Conservation (phyloP, 306 rosid genomes). For the Trifolium dubium region DNA sequence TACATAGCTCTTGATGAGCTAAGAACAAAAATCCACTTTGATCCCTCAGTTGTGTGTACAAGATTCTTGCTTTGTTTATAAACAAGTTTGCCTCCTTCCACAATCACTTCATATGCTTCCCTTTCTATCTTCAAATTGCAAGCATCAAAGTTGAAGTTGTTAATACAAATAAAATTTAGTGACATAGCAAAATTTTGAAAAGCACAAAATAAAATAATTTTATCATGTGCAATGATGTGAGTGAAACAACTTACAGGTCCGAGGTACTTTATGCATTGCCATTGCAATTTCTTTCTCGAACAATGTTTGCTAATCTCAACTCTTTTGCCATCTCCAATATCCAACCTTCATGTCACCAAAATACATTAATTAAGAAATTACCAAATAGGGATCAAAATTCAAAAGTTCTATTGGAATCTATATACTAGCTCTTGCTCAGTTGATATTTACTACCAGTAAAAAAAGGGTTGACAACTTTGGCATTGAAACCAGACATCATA, state of each 20-base stretch:
- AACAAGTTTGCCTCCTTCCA: slow-evolving; percentile 62
- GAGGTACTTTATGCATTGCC: slow-evolving; percentile 75
- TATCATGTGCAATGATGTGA: neutral
- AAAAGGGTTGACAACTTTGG: slow-evolving; percentile 77
- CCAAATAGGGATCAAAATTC: neutral
- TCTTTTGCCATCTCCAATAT: slow-evolving; percentile 82
- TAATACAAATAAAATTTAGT: neutral
- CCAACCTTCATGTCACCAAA: slow-evolving; percentile 66
- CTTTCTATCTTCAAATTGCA: slow-evolving; percentile 66
- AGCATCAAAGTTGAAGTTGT: slow-evolving; percentile 27
- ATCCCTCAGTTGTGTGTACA: slow-evolving; percentile 59
- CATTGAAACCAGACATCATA: slow-evolving; percentile 73
- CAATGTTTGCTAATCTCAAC: slow-evolving; percentile 49
- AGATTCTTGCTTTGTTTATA: slow-evolving; percentile 55
- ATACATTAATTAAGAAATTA: slow-evolving; percentile 26
- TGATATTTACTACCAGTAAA: slow-evolving; percentile 78
- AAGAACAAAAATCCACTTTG: slow-evolving; percentile 91
- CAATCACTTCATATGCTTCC: slow-evolving; percentile 73
- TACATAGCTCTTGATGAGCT: slow-evolving; percentile 64
- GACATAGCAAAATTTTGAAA: no score
- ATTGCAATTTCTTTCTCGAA: slow-evolving; percentile 53
- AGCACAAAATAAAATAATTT: no score
- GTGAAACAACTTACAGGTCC: slow-evolving; percentile 67
- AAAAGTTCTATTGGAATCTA: neutral
- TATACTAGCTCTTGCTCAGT: neutral